phyloP scores from a whole-genome alignment of 202 grass and related monocot species.

The Carex sylvatica region DNA sequence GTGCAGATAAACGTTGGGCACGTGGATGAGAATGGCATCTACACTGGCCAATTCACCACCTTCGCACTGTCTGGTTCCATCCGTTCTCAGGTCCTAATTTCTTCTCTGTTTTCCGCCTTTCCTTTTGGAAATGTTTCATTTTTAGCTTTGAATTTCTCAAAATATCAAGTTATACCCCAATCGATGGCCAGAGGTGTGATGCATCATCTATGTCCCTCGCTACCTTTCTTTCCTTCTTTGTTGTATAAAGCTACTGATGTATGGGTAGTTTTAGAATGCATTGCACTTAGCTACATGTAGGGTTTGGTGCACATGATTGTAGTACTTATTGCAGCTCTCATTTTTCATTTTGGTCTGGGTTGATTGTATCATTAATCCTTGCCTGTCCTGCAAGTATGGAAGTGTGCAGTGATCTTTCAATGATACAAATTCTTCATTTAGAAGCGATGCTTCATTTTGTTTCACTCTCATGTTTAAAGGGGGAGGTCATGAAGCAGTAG shows the following conservation, averaged over 20 bases:
- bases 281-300: background rate
- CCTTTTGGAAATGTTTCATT: background rate
- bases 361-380: background rate
- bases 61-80: slow-evolving; percentile 57
- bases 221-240: background rate
- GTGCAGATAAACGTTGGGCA: slow-evolving; percentile 81
- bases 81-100: slow-evolving; percentile 44
- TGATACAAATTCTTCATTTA: background rate
- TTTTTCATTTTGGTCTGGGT: background rate
- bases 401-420: background rate
- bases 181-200: background rate
- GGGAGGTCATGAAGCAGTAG: background rate
- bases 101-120: background rate
- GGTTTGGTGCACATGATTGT: background rate
- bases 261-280: background rate
- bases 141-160: background rate
- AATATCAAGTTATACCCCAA: background rate
- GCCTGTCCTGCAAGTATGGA: background rate
- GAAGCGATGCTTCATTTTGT: background rate
- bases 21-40: slow-evolving; percentile 60
- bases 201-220: background rate
- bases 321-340: background rate
- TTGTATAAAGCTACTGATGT: background rate
- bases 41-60: slow-evolving; percentile 50
- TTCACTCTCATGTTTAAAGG: background rate